A percentile compares a stretch with the other conserved stretches of the same genome.
Evolutionary conservation across 768 basidiomycete species (phyloP).

Genomic region (Leccinum subtestaceum): DNA sequence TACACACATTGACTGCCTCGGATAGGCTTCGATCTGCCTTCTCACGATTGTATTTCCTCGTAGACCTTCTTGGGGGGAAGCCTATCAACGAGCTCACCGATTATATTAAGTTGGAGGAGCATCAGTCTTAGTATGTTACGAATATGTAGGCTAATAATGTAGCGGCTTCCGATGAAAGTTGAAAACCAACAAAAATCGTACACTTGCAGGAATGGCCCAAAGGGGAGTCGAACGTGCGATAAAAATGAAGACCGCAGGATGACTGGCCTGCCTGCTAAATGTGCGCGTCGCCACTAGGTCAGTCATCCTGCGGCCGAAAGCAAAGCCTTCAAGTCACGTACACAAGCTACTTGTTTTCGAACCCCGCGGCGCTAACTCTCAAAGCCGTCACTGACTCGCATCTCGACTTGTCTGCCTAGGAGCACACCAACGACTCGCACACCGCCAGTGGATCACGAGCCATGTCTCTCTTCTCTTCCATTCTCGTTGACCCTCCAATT

Average conservation of each 20-base stretch:
- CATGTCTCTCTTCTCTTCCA: slow-evolving; percentile 51
- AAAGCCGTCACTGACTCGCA: background rate
- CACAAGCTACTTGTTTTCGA: slow-evolving; percentile 1
- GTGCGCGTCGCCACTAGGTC: slow-evolving; percentile 3
- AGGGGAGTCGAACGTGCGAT: background rate
- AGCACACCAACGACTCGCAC: no score
- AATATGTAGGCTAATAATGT: no score
- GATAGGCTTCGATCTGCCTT: no score
- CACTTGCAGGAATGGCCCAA: background rate
- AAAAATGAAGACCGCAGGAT: background rate
- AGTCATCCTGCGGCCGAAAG: background rate
- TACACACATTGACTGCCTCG: no score
- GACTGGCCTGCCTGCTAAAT: background rate
- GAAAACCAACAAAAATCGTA: no score
- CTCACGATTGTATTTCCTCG: no score
- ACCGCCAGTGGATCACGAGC: slow-evolving; percentile 6
- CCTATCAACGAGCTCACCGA: no score
- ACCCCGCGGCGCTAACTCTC: slow-evolving; percentile 12
- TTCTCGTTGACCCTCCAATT: no score
- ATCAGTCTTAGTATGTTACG: no score
- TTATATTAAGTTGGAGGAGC: no score
- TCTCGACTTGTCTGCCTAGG: background rate
- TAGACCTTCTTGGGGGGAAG: no score
- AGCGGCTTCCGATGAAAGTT: no score
- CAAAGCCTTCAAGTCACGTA: background rate